phyloP scores from a whole-genome alignment of 441 rosid genomes.

The Corymbia calophylla region DNA sequence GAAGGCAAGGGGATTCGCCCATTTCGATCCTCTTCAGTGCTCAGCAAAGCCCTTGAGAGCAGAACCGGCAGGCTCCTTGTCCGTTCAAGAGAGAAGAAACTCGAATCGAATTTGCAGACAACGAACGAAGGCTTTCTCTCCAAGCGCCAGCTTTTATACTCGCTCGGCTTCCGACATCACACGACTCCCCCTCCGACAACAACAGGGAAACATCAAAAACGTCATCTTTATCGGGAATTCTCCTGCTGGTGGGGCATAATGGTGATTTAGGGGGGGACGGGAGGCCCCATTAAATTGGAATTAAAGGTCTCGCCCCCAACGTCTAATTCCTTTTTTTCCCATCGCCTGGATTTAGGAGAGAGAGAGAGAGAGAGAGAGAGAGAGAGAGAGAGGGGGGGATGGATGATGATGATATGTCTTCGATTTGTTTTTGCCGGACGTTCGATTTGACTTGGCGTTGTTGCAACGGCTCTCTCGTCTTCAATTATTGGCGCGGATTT shows the following conservation, averaged over 20 bases:
- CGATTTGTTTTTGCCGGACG: background rate
- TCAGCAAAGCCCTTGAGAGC: background rate
- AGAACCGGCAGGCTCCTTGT: too few relatives aligned
- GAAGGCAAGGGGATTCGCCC: conserved; percentile 67
- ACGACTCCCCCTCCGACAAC: background rate
- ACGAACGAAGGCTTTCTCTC: background rate
- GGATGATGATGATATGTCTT: background rate
- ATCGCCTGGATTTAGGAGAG: background rate
- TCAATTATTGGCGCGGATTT: background rate
- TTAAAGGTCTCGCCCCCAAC: background rate
- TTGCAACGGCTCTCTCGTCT: background rate
- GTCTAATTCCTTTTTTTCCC: background rate
- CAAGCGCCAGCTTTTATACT: background rate
- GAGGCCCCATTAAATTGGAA: background rate
- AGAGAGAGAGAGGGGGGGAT: background rate
- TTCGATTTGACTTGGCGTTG: background rate
- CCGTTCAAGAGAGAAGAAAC: background rate
- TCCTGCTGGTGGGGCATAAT: background rate
- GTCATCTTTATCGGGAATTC: background rate
- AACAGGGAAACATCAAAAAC: background rate
- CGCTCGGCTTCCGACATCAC: background rate
- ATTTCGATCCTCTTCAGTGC: background rate
- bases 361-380: background rate
- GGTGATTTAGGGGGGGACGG: background rate
- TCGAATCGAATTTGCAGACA: background rate